These are phyloP conservation scores for Ophiostoma ips DNA, from an alignment of 2,329 filamentous ascomycete genomes.

Conservation along the genomic window DNA sequence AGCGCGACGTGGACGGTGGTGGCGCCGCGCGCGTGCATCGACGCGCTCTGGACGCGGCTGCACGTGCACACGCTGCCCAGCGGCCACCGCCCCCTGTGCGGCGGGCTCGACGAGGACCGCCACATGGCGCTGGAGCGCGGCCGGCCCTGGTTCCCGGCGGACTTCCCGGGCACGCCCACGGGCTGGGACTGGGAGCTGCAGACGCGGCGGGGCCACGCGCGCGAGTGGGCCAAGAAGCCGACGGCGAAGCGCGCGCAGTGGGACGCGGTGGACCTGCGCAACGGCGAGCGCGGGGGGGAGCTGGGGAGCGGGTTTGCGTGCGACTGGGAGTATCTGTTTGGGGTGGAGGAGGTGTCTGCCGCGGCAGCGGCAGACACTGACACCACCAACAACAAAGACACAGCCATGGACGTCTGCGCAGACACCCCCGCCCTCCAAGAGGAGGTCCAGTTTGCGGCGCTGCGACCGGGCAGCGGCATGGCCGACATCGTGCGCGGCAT, in stretches of 20 bases:
- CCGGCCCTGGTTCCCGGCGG: constrained; percentile 71
- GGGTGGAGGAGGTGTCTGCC: constrained; percentile 12
- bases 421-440: not conserved
- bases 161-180: constrained; percentile 65
- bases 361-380: not conserved
- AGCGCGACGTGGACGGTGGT: constrained; percentile 56
- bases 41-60: constrained; percentile 71
- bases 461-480: not conserved
- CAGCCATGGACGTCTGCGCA: constrained; percentile 1
- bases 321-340: constrained; percentile 64
- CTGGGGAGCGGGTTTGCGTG: constrained; percentile 70
- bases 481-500: constrained; percentile 7
- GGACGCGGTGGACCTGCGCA: constrained; percentile 59
- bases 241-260: constrained; percentile 71
- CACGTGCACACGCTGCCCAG: constrained; percentile 64
- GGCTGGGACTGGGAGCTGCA: constrained; percentile 66
- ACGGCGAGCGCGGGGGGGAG: constrained; percentile 58
- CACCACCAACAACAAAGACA: not conserved
- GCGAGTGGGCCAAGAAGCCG: constrained; percentile 60
- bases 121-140: constrained; percentile 73
- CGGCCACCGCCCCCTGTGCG: constrained; percentile 60
- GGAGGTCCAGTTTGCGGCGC: constrained; percentile 8
- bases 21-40: constrained; percentile 80
- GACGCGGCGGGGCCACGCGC: constrained; percentile 44
- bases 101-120: constrained; percentile 63